Conservation (phyloP, 106 monocot genomes). For the Triglochin maritima region DNA sequence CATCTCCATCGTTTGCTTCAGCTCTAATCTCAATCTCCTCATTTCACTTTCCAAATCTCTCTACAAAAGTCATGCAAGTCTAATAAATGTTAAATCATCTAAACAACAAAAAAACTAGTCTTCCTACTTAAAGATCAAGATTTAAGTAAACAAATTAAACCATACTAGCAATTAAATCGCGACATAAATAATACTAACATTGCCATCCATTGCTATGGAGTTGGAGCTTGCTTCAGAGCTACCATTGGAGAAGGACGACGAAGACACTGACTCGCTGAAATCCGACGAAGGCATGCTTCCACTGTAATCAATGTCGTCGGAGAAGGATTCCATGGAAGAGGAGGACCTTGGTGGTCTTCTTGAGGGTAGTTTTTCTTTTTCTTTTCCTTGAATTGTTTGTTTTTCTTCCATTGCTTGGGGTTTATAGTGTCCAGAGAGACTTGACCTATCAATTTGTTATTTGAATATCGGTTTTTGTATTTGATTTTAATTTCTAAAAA, state of each 20-base stretch:
- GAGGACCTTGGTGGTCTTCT: constrained; percentile 15
- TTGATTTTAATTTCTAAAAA: neutral
- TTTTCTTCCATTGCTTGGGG: neutral
- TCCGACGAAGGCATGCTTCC: constrained; percentile 31
- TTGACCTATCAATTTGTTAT: neutral
- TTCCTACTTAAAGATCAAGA: neutral
- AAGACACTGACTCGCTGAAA: constrained; percentile 23
- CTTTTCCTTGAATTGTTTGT: neutral
- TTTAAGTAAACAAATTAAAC: neutral
- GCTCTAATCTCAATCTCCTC: constrained; percentile 73
- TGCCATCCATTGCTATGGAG: constrained; percentile 11
- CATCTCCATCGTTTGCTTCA: constrained; percentile 92
- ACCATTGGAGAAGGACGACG: constrained; percentile 5
- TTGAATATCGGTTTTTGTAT: neutral
- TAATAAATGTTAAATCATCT: neutral
- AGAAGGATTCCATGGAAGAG: constrained; percentile 17
- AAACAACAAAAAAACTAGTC: neutral
- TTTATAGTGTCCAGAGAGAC: neutral
- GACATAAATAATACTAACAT: constrained; percentile 6
- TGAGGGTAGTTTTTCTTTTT: neutral
- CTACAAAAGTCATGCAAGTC: constrained; percentile 4
- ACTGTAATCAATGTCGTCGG: constrained; percentile 31
- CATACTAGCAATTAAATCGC: neutral
- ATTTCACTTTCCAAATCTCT: constrained; percentile 57
- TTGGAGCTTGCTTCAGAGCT: constrained; percentile 13